Conservation (phyloP, 2,329 filamentous ascomycete genomes). For the Clonostachys rosea region DNA sequence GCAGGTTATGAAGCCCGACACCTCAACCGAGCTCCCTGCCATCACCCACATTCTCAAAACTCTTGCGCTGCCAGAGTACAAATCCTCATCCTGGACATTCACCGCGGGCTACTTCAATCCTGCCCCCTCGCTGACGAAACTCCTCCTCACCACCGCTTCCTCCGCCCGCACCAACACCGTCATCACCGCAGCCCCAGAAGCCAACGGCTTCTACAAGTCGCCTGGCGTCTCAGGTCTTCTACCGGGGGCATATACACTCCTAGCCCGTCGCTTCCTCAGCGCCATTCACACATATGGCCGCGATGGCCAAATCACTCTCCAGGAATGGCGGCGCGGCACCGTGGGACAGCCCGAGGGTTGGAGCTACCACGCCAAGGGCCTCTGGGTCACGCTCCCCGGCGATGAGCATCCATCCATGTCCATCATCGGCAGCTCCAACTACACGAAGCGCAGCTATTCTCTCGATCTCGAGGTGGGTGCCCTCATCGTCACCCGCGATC, state of each 20-base stretch:
- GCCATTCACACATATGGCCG: slow-evolving; percentile 39
- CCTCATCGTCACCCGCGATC: slow-evolving; percentile 76
- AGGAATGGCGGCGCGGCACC: slow-evolving; percentile 83
- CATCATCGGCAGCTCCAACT: slow-evolving; percentile 89
- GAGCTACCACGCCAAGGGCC: slow-evolving; percentile 97
- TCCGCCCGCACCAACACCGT: slow-evolving; percentile 61
- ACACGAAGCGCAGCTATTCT: slow-evolving; percentile 89
- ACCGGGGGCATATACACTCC: slow-evolving; percentile 85
- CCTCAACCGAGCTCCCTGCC: slow-evolving; percentile 84
- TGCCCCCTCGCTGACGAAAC: slow-evolving; percentile 73
- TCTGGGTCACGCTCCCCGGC: slow-evolving; percentile 77
- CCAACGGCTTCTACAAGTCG: slow-evolving; percentile 92
- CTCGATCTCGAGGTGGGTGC: slow-evolving; percentile 89
- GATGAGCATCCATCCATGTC: slow-evolving; percentile 69
- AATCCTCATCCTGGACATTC: slow-evolving; percentile 82
- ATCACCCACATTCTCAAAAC: slow-evolving; percentile 69
- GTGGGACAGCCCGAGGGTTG: slow-evolving; percentile 80
- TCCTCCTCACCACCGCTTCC: slow-evolving; percentile 69
- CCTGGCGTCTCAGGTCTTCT: slow-evolving; percentile 85
- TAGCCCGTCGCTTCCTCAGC: slow-evolving; percentile 76
- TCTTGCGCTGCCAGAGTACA: slow-evolving; percentile 59
- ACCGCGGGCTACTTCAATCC: slow-evolving; percentile 99
- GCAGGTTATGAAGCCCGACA: slow-evolving; percentile 72
- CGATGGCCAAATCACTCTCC: slow-evolving; percentile 61
- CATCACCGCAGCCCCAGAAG: slow-evolving; percentile 86